A percentile compares a stretch with the other conserved stretches of the same genome.
Conservation (phyloP, 352 stramenopile genomes). For the Pythium phragmitis region DNA sequence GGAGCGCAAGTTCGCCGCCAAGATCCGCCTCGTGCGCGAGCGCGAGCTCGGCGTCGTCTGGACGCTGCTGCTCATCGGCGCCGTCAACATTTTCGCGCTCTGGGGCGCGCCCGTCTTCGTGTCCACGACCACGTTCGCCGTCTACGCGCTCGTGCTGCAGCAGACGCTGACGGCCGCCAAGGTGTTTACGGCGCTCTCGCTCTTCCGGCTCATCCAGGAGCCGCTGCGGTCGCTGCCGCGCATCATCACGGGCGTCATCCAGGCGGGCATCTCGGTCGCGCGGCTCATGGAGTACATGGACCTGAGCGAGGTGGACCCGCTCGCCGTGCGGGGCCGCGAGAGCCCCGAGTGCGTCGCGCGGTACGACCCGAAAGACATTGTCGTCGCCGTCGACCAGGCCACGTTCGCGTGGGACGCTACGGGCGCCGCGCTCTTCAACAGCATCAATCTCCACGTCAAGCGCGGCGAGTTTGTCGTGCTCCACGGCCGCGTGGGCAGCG, state of each 20-base stretch:
- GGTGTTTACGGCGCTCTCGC: constrained; percentile 52
- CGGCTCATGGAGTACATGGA: neutral
- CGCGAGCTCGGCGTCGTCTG: constrained; percentile 15
- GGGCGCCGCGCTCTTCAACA: too few relatives aligned
- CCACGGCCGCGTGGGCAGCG: neutral
- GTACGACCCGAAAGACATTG: constrained; percentile 56
- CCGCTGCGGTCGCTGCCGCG: constrained; percentile 43
- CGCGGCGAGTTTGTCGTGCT: neutral
- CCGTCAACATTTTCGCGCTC: constrained; percentile 48
- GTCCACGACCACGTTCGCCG: constrained; percentile 37
- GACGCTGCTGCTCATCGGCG: constrained; percentile 21
- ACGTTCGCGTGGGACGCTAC: neutral
- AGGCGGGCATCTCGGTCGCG: constrained; percentile 32
- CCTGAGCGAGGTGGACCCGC: neutral
- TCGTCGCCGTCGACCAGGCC: neutral
- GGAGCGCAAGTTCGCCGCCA: constrained; percentile 67
- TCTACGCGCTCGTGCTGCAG: constrained; percentile 50
- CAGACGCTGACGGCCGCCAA: constrained; percentile 77
- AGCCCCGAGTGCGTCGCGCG: constrained; percentile 43
- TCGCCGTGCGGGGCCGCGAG: constrained; percentile 37
- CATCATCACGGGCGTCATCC: constrained; percentile 63
- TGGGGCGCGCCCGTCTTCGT: constrained; percentile 46
- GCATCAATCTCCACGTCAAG: neutral
- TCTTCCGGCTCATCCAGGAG: constrained; percentile 75
- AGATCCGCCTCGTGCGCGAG: constrained; percentile 26